These are phyloP conservation scores for Linum lewisii DNA, from an alignment of 345 rosid genomes.

Conservation along the genomic window DNA sequence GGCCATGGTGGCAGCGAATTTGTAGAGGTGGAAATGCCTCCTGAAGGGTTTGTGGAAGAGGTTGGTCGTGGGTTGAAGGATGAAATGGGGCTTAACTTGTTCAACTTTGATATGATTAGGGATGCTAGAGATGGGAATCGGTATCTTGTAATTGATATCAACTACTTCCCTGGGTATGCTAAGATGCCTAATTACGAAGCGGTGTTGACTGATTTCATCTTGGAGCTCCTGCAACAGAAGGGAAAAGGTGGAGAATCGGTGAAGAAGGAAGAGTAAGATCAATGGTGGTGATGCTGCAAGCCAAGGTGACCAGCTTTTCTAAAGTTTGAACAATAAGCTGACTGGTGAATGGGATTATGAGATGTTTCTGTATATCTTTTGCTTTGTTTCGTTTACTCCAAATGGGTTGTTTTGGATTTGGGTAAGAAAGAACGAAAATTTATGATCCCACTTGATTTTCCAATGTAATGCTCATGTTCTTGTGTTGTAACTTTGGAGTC, in stretches of 20 bases:
- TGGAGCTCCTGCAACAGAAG: constrained; percentile 28
- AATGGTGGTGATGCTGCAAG: not conserved
- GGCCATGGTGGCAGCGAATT: constrained; percentile 14
- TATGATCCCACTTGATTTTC: too few relatives aligned
- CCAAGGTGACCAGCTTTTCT: not conserved
- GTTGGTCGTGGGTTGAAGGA: constrained; percentile 38
- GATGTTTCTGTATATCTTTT: too few relatives aligned
- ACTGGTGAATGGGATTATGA: too few relatives aligned
- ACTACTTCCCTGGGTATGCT: constrained; percentile 64
- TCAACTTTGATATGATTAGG: constrained; percentile 60
- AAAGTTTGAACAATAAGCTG: too few relatives aligned
- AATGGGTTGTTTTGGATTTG: not conserved
- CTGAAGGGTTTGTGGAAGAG: constrained; percentile 33
- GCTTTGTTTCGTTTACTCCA: not conserved
- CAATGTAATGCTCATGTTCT: too few relatives aligned
- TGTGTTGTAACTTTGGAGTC: too few relatives aligned
- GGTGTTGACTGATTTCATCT: constrained; percentile 41
- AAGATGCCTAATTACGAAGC: constrained; percentile 54
- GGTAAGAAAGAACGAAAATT: too few relatives aligned
- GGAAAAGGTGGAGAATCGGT: not conserved
- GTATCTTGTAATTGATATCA: constrained; percentile 50
- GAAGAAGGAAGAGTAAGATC: not conserved
- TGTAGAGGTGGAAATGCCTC: constrained; percentile 41
- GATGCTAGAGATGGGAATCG: constrained; percentile 36
- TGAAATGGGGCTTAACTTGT: constrained; percentile 41